Evolutionary conservation across 371 early-diverging fungal species (phyloP).

Genomic region (Rhizopus arrhizus): DNA sequence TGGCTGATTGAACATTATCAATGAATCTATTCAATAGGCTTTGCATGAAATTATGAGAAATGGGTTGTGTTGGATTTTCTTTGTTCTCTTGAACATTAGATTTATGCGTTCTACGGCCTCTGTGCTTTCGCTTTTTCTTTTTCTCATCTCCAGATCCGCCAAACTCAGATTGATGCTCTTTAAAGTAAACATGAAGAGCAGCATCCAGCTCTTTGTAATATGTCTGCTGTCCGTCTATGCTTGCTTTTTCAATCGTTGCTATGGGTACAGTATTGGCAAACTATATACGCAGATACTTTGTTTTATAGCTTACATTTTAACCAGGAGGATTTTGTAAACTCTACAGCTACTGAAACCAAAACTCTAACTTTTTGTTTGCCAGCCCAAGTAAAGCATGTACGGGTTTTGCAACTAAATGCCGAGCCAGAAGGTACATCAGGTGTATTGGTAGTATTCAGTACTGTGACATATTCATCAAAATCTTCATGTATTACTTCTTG

Average conservation of each 20-base stretch:
- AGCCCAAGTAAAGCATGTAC: slow-evolving; percentile 85
- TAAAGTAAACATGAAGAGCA: slow-evolving; percentile 6
- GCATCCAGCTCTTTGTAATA: slow-evolving; percentile 59
- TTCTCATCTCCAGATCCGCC: slow-evolving; percentile 4
- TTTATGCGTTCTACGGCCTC: slow-evolving; percentile 2
- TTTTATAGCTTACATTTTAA: slow-evolving; percentile 59
- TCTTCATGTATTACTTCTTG: slow-evolving; percentile 64
- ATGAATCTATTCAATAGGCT: slow-evolving; percentile 17
- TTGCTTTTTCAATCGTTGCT: slow-evolving; percentile 28
- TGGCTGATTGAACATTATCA: slow-evolving; percentile 14
- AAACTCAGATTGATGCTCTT: slow-evolving; percentile 12
- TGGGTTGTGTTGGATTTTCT: slow-evolving; percentile 4
- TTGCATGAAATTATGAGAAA: slow-evolving; percentile 2
- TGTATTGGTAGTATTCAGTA: slow-evolving; percentile 69
- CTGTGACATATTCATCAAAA: slow-evolving; percentile 60
- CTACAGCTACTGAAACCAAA: slow-evolving; percentile 69
- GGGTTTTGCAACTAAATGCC: slow-evolving; percentile 72
- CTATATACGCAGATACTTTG: no score
- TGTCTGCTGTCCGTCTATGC: slow-evolving; percentile 60
- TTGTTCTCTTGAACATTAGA: not conserved
- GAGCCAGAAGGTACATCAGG: slow-evolving; percentile 87
- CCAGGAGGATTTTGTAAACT: slow-evolving; percentile 75
- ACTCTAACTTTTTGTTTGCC: slow-evolving; percentile 63
- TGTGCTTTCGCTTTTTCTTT: slow-evolving; percentile 7
- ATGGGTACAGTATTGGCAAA: not conserved